phyloP scores from a whole-genome alignment of 805 yeast species.

The Yarrowia bubula region DNA sequence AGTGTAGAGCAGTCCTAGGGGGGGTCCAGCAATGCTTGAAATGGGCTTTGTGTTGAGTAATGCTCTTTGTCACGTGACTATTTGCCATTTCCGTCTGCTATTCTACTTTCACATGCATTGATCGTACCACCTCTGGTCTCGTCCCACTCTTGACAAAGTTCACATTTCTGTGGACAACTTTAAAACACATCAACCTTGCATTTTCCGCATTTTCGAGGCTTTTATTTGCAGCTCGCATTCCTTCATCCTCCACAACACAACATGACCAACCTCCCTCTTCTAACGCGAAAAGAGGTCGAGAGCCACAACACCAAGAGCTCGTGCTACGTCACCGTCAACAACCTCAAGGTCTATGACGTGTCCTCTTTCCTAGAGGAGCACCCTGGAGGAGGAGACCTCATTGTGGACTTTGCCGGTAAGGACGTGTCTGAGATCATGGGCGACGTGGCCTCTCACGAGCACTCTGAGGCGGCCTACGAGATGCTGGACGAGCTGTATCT shows the following conservation, averaged over 20 bases:
- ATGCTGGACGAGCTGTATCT: slow-evolving; percentile 77
- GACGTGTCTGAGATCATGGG: slow-evolving; percentile 68
- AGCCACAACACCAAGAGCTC: slow-evolving; percentile 20
- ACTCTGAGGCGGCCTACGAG: slow-evolving; percentile 81
- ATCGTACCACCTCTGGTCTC: no score
- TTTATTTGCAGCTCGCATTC: background rate
- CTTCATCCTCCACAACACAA: background rate
- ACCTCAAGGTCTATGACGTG: slow-evolving; percentile 82
- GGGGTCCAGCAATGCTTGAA: no score
- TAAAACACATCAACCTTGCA: background rate
- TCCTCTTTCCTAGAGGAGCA: slow-evolving; percentile 70
- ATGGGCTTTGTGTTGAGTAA: no score
- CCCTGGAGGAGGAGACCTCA: slow-evolving; percentile 64
- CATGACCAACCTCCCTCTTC: slow-evolving; percentile 11
- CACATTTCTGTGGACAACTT: no score
- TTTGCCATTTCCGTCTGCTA: no score
- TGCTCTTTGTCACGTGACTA: no score
- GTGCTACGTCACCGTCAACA: slow-evolving; percentile 58
- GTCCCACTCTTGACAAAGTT: no score
- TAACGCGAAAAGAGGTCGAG: slow-evolving; percentile 23
- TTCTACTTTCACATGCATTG: no score
- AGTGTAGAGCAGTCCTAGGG: no score
- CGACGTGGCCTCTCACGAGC: slow-evolving; percentile 70
- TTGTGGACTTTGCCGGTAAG: slow-evolving; percentile 42
- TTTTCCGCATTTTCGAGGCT: background rate